These are phyloP conservation scores for Entomortierella beljakovae DNA, from an alignment of 192 early-diverging fungal genomes.

Conservation along the genomic window DNA sequence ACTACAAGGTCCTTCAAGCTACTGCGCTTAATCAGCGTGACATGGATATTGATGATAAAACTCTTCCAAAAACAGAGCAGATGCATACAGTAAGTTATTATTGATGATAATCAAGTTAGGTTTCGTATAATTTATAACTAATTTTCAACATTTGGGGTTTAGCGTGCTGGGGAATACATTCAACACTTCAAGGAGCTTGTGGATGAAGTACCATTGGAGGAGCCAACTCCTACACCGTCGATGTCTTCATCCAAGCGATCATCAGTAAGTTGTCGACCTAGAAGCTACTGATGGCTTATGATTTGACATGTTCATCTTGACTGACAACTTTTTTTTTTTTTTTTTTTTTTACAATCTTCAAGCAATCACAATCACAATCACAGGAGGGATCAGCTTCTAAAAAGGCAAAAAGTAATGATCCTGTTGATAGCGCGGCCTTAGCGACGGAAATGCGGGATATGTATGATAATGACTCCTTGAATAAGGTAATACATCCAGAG, in stretches of 20 bases:
- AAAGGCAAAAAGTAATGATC: slow-evolving; percentile 10
- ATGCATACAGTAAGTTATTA: slow-evolving; percentile 26
- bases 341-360: background rate
- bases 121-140: too few relatives aligned
- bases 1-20: slow-evolving; percentile 52
- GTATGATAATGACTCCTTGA: slow-evolving; percentile 25
- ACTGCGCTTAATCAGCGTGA: slow-evolving; percentile 54
- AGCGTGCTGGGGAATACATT: slow-evolving; percentile 53
- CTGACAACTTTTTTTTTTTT: too few relatives aligned
- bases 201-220: slow-evolving; percentile 11
- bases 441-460: slow-evolving; percentile 19
- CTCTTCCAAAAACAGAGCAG: slow-evolving; percentile 44
- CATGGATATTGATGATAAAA: slow-evolving; percentile 57
- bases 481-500: slow-evolving; percentile 17
- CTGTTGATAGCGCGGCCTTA: slow-evolving; percentile 10
- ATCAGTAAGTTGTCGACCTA: slow-evolving; percentile 8
- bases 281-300: too few relatives aligned
- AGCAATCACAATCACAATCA: slow-evolving; percentile 7
- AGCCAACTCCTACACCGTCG: background rate
- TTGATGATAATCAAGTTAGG: too few relatives aligned
- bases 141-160: slow-evolving; percentile 1
- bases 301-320: too few relatives aligned
- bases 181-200: slow-evolving; percentile 37
- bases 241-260: slow-evolving; percentile 16
- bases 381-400: slow-evolving; percentile 12